Conservation (phyloP, 129 eudicot species). For the Pulicaria dysenterica region DNA sequence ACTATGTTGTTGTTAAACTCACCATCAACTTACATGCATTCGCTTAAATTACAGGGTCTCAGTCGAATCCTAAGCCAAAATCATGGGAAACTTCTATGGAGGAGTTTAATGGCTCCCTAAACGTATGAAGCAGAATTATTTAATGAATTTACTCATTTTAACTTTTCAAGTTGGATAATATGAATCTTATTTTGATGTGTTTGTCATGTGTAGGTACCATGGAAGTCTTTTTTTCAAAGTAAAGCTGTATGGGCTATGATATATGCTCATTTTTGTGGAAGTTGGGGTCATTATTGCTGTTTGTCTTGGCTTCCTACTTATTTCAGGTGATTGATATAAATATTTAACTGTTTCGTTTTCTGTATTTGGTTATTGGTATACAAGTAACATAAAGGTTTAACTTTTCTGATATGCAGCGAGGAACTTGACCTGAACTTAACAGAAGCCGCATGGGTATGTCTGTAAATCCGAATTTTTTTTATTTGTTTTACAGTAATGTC, state of each 20-base stretch:
- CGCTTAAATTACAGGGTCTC: slow-evolving; percentile 47
- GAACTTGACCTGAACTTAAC: slow-evolving; percentile 83
- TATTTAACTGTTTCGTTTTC: background rate
- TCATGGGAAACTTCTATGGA: slow-evolving; percentile 58
- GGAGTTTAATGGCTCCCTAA: slow-evolving; percentile 67
- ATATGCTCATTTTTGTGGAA: slow-evolving; percentile 99
- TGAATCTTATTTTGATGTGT: background rate
- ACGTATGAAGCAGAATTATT: slow-evolving; percentile 39
- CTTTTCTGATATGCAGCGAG: slow-evolving; percentile 61
- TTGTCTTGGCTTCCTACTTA: slow-evolving; percentile 99
- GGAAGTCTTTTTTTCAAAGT: slow-evolving; percentile 83
- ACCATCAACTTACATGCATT: background rate
- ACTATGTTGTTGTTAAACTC: background rate
- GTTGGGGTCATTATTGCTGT: slow-evolving; percentile 98
- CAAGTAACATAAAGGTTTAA: slow-evolving; percentile 25
- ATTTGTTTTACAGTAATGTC: slow-evolving; percentile 9
- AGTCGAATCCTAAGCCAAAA: slow-evolving; percentile 39
- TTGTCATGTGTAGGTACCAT: slow-evolving; percentile 61
- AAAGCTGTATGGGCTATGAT: slow-evolving; percentile 99
- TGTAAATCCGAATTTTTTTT: slow-evolving; percentile 9
- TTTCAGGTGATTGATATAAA: slow-evolving; percentile 60
- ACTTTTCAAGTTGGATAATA: background rate
- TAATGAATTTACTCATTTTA: background rate
- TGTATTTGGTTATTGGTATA: background rate
- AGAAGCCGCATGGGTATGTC: slow-evolving; percentile 94